Conservation (phyloP, 1,284 basidiomycete genomes). For the Cystobasidium slooffiae region DNA sequence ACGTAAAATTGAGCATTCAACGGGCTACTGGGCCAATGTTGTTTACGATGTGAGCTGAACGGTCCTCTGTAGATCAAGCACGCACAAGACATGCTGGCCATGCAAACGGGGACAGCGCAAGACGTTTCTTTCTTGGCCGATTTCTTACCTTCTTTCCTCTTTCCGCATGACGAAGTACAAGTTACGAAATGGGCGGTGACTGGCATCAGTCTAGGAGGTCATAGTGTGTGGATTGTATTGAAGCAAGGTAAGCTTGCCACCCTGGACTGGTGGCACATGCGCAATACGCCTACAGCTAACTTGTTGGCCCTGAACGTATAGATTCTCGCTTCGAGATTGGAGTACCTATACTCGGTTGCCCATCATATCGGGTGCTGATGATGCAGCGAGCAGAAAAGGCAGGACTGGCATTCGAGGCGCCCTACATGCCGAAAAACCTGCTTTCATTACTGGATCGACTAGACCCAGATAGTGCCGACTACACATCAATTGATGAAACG, state of each 20-base stretch:
- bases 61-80: conserved; percentile 10
- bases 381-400: conserved; percentile 63
- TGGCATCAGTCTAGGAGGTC: conserved; percentile 77
- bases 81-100: conserved; percentile 42
- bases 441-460: conserved; percentile 60
- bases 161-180: conserved; percentile 68
- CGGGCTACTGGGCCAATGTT: not conserved
- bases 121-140: conserved; percentile 82
- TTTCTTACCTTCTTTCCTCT: conserved; percentile 76
- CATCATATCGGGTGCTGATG: conserved; percentile 71
- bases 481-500: conserved; percentile 47
- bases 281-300: too few species aligned
- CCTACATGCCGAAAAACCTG: conserved; percentile 67
- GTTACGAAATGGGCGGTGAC: conserved; percentile 70
- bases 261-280: too few species aligned
- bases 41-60: too few species aligned
- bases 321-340: conserved; percentile 73
- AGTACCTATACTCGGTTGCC: conserved; percentile 75
- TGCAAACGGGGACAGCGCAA: conserved; percentile 61
- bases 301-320: conserved; percentile 51
- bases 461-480: conserved; percentile 58
- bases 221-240: conserved; percentile 73
- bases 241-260: conserved; percentile 61
- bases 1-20: not conserved
- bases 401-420: conserved; percentile 60